These are phyloP conservation scores for Odonthalia washingtoniensis DNA, from an alignment of 31 red algal species.

Conservation along the genomic window DNA sequence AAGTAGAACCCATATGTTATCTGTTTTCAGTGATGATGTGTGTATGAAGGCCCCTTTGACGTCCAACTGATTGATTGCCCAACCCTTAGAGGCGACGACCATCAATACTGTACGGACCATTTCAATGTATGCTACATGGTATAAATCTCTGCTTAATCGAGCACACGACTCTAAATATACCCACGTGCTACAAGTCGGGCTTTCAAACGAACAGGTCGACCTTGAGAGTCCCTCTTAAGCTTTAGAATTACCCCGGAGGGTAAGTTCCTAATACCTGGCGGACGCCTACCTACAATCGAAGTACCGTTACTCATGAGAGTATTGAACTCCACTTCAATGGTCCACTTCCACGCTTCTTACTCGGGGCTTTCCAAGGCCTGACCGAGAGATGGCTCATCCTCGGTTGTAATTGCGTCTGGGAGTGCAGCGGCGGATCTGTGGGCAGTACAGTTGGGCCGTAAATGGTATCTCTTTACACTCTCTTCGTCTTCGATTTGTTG, in stretches of 20 bases:
- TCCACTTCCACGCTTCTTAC: conserved; percentile 7
- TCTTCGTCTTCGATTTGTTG: not conserved
- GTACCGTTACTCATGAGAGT: conserved; percentile 22
- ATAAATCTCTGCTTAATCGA: not conserved
- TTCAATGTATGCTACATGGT: conserved; percentile 38
- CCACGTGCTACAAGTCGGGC: conserved; percentile 37
- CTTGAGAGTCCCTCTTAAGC: conserved; percentile 40
- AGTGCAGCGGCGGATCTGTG: not conserved
- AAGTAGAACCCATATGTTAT: conserved; percentile 10
- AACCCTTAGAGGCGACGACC: conserved; percentile 18
- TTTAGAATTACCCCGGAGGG: conserved; percentile 41
- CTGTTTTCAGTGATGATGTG: not conserved
- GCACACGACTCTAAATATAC: conserved; percentile 7
- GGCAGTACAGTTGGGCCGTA: not conserved
- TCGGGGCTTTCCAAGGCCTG: conserved; percentile 30
- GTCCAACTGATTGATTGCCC: conserved; percentile 31
- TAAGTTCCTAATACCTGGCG: not conserved
- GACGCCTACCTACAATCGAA: not conserved
- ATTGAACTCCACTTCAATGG: conserved; percentile 52
- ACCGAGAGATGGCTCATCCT: conserved; percentile 19
- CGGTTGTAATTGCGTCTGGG: not conserved
- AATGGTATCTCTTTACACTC: not conserved
- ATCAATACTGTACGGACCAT: not conserved
- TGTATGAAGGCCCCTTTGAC: conserved; percentile 50
- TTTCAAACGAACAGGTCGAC: conserved; percentile 47